Base-by-base conservation (phyloP, 2,329 filamentous ascomycete genomes). In the Nemania serpens region DNA sequence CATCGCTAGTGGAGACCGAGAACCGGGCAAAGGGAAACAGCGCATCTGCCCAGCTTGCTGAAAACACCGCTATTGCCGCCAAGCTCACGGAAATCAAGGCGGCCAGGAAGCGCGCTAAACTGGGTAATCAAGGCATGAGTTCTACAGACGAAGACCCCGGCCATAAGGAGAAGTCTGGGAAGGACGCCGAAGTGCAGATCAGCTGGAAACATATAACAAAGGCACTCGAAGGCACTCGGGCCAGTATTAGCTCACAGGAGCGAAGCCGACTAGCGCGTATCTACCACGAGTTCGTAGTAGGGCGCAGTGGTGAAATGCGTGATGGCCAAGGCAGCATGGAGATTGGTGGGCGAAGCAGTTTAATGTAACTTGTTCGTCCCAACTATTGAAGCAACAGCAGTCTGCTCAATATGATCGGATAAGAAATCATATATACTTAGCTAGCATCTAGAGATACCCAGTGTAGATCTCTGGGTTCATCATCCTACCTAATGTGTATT, bases 221-320 rank as follows among this genome's bases (percentile, higher is more conserved):
- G 69, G 91, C 91, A 41, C 80, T 99, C 58, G 84, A 84, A 20
- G 88, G 79, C 50, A 97, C 94, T 4, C 82, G 93, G 66, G 86
- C 91, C 20, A 96, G 91, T 75, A 96, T 98, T 68, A 91, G 90
- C 72, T 80, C 81, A 2, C 85, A 92, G 61, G 95, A 99, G 78
- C 84, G 88, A 69, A 82, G 79, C 63, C 81, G 94, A 61, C 76
- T 99, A 66, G 83, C 86, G 70, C 85, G 85, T 42, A 97, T 99
- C 63, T 99, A 99, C 74, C 82, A 84, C 15, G 95, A 99, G 77
- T 99, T 99, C 80, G 88, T 97, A 0, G 91, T 91, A 3, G 93
- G 93, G 0, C 84, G 95, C 68, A 97, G 93, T 75, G 95, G 95
- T 7, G 93, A 98, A 79, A 93, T 99, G 91, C 91, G 88, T 62